These are phyloP conservation scores for Dipodascus albidus DNA, from an alignment of 805 yeast species.

Conservation along the genomic window DNA sequence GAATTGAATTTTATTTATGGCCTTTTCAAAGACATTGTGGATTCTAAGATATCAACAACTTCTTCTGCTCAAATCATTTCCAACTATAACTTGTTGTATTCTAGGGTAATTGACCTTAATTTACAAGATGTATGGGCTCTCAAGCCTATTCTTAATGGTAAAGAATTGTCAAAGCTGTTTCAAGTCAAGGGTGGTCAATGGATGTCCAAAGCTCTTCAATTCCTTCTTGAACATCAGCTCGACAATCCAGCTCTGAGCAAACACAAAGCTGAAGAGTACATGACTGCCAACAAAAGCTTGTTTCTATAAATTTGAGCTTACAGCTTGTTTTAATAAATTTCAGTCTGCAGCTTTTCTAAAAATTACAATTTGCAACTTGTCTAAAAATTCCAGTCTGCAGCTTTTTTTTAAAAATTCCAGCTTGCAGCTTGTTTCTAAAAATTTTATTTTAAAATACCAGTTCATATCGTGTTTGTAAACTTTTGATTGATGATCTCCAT, in stretches of 20 bases:
- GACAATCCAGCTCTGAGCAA: slow-evolving; percentile 48
- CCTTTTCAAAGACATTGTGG: slow-evolving; percentile 17
- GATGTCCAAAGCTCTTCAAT: slow-evolving; percentile 49
- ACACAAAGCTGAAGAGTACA: slow-evolving; percentile 42
- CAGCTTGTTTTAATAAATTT: too few species aligned
- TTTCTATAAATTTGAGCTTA: too few species aligned
- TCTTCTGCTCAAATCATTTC: too few species aligned
- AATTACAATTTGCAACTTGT: too few species aligned
- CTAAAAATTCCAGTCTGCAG: too few species aligned
- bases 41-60: too few species aligned
- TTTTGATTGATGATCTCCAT: too few species aligned
- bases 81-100: slow-evolving; percentile 13
- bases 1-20: slow-evolving; percentile 30
- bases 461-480: too few species aligned
- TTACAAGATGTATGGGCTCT: slow-evolving; percentile 36
- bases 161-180: slow-evolving; percentile 40
- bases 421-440: too few species aligned
- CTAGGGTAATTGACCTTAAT: slow-evolving; percentile 23
- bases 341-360: too few species aligned
- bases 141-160: slow-evolving; percentile 65
- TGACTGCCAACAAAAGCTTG: background rate
- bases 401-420: too few species aligned
- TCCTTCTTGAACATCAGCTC: slow-evolving; percentile 63
- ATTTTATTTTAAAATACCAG: too few species aligned
- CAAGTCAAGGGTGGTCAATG: slow-evolving; percentile 73